These are phyloP conservation scores for Fusarium pseudonygamai DNA, from an alignment of 2,329 filamentous ascomycete species.

Conservation along the genomic window DNA sequence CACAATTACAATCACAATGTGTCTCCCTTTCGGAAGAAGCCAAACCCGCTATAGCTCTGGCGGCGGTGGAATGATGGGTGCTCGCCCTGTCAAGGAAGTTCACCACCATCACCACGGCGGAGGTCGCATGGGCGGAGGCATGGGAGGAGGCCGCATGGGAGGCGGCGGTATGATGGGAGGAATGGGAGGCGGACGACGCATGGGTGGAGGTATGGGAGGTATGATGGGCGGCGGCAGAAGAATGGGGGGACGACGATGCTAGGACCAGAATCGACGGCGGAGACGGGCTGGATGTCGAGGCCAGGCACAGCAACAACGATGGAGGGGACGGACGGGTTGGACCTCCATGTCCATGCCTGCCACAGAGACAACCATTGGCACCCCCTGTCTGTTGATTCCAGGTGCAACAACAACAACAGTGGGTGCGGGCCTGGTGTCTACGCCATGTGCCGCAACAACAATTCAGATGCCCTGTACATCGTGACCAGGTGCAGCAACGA, in stretches of 20 bases:
- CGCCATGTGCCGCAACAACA: neutral
- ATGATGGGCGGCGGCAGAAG: constrained; percentile 1
- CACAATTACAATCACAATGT: neutral
- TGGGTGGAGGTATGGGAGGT: neutral
- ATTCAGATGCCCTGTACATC: neutral
- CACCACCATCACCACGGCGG: constrained; percentile 19
- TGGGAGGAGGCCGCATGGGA: constrained; percentile 11
- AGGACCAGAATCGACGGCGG: neutral
- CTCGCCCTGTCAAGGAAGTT: constrained; percentile 11
- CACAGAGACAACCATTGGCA: neutral
- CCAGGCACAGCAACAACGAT: neutral
- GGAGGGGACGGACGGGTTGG: neutral
- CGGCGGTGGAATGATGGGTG: constrained; percentile 11
- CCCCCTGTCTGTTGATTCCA: neutral
- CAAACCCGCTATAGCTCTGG: neutral
- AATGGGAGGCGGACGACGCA: constrained; percentile 8
- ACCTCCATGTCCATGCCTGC: neutral
- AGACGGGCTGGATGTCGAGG: neutral
- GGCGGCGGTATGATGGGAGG: constrained; percentile 15
- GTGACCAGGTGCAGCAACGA: neutral
- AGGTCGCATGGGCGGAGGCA: constrained; percentile 1
- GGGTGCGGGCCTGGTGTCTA: neutral
- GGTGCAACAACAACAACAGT: neutral
- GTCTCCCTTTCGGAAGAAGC: constrained; percentile 11
- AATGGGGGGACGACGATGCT: constrained; percentile 15